Evolutionary conservation across 371 early-diverging fungal species (phyloP), one percentile per base, ranked within the genome.

Genomic region (Rhizopus stolonifer): DNA sequence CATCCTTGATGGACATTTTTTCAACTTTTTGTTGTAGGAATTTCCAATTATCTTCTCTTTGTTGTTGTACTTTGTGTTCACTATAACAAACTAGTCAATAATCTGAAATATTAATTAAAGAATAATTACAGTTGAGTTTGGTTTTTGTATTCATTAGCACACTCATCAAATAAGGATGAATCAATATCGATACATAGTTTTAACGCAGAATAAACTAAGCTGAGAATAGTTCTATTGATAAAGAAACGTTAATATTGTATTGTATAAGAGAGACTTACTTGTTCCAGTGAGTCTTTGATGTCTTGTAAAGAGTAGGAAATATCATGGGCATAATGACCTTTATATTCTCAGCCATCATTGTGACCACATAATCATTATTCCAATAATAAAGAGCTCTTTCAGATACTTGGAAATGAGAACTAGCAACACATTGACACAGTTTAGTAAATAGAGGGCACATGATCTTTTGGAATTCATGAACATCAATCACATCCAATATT

Each of bases 211-310:
- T 91, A 95, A 3, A 95, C 92, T n/a, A 93, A 82, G 14, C 92
- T 90, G 60, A 95, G 93, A 52, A 96, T 93, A 0, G 89, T 92
- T 59, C 91, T 90, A 67, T 4, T 14, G 24, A 4, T 11, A 4
- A 31, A 26, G 15, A 8, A n/a, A n/a, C 23, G 29, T 24, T 38
- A 25, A 23, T 22, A 34, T 6, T 10, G 15, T 34, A 8, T 36
- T 10, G 17, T 19, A 43, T 34, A 33, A 23, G 29, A 4, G 5
- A 4, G 1, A 23, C 43, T 60, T 81, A 93, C 86, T 92, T 80
- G 77, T 96, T 95, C 96, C 96, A 96, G 60, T 96, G 97, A 8
- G 89, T 82, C 67, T 93, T 93, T 32, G 94, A 94, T 67, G 91
- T 91, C 24, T 86, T 85, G 65, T 89, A 94, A 25, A 96, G 74